Conservation (phyloP, 257 asterid genomes). For the Plantago ovata region DNA sequence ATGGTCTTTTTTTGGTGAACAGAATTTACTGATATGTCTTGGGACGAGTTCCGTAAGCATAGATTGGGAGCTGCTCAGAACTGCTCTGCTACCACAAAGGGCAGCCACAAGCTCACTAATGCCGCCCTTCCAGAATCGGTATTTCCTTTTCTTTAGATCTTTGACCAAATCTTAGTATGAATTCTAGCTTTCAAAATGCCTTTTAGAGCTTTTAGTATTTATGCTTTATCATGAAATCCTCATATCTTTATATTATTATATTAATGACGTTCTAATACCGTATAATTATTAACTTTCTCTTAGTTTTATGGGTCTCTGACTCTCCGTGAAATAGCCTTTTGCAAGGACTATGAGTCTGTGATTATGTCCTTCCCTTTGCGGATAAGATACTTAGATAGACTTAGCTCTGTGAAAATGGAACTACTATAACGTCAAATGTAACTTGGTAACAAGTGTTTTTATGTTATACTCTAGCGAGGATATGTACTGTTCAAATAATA, state of each 20-base stretch:
- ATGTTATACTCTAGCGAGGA: not conserved
- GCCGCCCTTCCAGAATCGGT: constrained; percentile 64
- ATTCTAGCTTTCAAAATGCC: not conserved
- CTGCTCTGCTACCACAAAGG: constrained; percentile 88
- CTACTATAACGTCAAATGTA: not conserved
- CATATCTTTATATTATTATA: not conserved
- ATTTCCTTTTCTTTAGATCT: constrained; percentile 12
- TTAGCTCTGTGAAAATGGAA: not conserved
- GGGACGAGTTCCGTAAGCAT: constrained; percentile 85
- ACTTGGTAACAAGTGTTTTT: not conserved
- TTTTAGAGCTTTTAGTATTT: not conserved
- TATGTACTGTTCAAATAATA: not conserved
- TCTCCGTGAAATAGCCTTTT: not conserved
- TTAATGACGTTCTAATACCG: not conserved
- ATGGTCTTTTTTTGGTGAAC: constrained; percentile 17
- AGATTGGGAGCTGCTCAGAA: constrained; percentile 92
- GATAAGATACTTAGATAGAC: not conserved
- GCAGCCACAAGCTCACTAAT: constrained; percentile 68
- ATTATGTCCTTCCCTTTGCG: not conserved
- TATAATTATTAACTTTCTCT: not conserved
- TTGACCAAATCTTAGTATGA: not conserved
- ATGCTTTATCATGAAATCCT: not conserved
- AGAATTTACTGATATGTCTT: constrained; percentile 88
- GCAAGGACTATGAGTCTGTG: not conserved
- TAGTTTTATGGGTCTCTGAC: not conserved